These are phyloP conservation scores for Backusella morwellensis DNA, from an alignment of 192 early-diverging fungal species.

Conservation along the genomic window DNA sequence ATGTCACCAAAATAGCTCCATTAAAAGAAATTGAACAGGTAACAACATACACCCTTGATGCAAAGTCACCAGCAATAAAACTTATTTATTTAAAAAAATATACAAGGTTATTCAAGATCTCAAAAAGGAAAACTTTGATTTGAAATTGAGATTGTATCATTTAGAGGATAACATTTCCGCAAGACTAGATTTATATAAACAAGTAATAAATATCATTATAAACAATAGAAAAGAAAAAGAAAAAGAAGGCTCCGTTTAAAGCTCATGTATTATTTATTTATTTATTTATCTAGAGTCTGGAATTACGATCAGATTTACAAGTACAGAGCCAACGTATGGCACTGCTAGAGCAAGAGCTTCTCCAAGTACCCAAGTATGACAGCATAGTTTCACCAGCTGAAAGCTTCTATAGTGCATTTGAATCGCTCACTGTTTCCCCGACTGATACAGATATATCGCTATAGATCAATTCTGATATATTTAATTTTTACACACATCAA, in stretches of 20 bases:
- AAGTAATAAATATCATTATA: background rate
- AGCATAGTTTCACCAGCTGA: background rate
- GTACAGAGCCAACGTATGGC: background rate
- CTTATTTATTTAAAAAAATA: background rate
- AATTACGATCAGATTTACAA: background rate
- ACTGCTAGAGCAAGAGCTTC: background rate
- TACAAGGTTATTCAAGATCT: conserved; percentile 10
- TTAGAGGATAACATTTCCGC: conserved; percentile 4
- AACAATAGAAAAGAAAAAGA: background rate
- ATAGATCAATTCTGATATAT: background rate
- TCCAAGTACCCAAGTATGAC: background rate
- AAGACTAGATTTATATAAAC: background rate
- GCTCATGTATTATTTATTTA: background rate
- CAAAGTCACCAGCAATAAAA: background rate
- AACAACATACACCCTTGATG: background rate
- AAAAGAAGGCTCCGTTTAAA: background rate
- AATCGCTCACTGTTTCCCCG: background rate
- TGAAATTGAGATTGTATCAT: conserved; percentile 17
- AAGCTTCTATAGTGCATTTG: background rate
- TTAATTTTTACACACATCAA: background rate
- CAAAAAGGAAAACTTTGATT: conserved; percentile 25
- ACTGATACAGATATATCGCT: background rate
- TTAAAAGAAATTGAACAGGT: conserved; percentile 17
- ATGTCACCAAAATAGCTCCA: background rate
- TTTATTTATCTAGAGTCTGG: background rate